These are phyloP conservation scores for Kurtzmaniella cleridarum DNA, from an alignment of 805 yeast species.

Conservation along the genomic window DNA sequence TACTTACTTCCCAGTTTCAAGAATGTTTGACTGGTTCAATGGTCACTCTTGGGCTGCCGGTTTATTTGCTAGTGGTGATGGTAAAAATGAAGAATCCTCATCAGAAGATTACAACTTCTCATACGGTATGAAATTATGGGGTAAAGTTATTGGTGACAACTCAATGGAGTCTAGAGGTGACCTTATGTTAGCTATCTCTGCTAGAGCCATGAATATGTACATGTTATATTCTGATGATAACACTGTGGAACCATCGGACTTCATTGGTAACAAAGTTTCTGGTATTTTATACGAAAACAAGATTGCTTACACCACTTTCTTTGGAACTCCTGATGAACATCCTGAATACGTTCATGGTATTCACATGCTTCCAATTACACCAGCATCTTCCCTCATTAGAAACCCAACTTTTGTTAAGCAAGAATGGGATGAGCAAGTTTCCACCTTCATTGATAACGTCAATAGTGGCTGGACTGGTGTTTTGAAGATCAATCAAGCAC, in stretches of 20 bases:
- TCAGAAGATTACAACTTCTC: constrained; percentile 72
- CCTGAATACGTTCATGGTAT: constrained; percentile 70
- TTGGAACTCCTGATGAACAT: constrained; percentile 40
- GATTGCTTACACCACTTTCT: constrained; percentile 66
- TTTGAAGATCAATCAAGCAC: constrained; percentile 69
- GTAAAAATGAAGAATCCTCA: constrained; percentile 69
- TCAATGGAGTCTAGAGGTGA: constrained; percentile 53
- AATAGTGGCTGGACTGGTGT: constrained; percentile 69
- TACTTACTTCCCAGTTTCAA: constrained; percentile 59
- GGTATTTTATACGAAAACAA: constrained; percentile 74
- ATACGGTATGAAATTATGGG: constrained; percentile 69
- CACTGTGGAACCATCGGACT: constrained; percentile 45
- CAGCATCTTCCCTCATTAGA: constrained; percentile 60
- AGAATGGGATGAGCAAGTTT: constrained; percentile 56
- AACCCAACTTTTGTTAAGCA: constrained; percentile 47
- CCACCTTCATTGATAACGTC: constrained; percentile 39
- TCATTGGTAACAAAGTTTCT: constrained; percentile 58
- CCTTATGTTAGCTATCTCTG: constrained; percentile 58
- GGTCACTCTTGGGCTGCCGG: constrained; percentile 84
- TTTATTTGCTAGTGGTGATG: constrained; percentile 62
- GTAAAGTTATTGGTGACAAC: constrained; percentile 49
- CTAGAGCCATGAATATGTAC: constrained; percentile 48
- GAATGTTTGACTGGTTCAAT: constrained; percentile 70
- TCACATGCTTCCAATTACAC: constrained; percentile 70
- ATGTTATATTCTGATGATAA: constrained; percentile 50